Base-by-base conservation (phyloP, 495 filamentous ascomycete species). In the Podospora fimiseda region DNA sequence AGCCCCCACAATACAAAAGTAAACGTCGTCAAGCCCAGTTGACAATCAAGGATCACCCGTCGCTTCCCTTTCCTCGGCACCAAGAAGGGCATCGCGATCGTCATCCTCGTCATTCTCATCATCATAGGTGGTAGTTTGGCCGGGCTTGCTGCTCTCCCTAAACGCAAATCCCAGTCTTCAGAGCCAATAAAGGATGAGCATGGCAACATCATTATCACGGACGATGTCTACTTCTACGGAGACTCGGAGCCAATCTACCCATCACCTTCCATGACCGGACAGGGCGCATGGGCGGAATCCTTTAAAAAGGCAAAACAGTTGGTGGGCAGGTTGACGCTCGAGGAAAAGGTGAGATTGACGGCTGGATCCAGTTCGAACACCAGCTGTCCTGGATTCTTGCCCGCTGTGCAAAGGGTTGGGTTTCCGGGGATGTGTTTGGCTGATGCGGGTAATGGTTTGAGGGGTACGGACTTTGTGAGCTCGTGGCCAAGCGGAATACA, bases 361-460 rank as follows among this genome's bases (percentile, higher is more conserved):
- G 74, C 71, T 2, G 82, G 81, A 3, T 57, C 66, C 7, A 18
- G 8, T 14, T 61, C 53, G 5, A 71, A 69, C 14, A 82, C 72
- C 8, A 54, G 68, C 40, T 86, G 83, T 57, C 67, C 73, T 18
- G 82, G 83, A 2, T 74, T 67, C 16, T 74, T 78, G 39, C 69
- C 65, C 0, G 55, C 72, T 7, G 70, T 86, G n/a, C 67, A 71
- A 8, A 73, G 82, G 1, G 66, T 87, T 16, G 72, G 73, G 1
- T 87, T 81, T 53, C 72, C 79, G 0, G 85, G 85, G 7, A 62
- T 87, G 37, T 87, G 83, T 58, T 70, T 88, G 0, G 68, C 71
- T 15, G 83, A 88, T 64, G 82, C 81, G 2, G 81, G 80, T 0
- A 79, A 84, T 54, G 83, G 82, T 15, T 65, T 86, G 20, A 67